Evolutionary conservation across 192 early-diverging fungal species (phyloP), one percentile per base, ranked within the genome.

Genomic region (Oehlia diaphana): DNA sequence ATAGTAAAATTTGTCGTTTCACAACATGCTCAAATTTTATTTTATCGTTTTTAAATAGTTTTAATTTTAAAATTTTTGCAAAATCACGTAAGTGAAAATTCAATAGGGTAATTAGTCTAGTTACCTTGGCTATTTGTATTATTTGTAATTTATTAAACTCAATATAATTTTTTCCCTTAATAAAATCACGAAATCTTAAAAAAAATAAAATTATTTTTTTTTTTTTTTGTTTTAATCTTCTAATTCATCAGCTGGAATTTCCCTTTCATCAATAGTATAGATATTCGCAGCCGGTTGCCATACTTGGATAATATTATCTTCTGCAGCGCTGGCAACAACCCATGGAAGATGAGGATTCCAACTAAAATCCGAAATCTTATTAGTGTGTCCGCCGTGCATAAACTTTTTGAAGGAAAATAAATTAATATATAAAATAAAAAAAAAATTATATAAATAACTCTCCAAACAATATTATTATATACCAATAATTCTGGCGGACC

Each of bases 301-400:
- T 6, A 97, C 94, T 91, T 99, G 98, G 68, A 95, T 91, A 66
- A 99, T 95, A 79, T 99, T 99, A 81, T 99, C 97, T 81, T 99
- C 97, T 10, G 96, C 98, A 5, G 95, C 92, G 58, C 92, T 94
- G 82, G 95, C 94, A 79, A 99, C 87, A 7, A 94, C 94, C 98
- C 98, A 99, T 49, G 95, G 95, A 76, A 94, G 91, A 77, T 95
- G 92, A 78, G 87, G 90, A 89, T 97, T 99, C 98, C 98, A 99
- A 71, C 90, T 91, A 72, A 99, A 93, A 82, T 99, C 98, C 39
- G 94, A 92, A 49, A 99, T 94, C 84, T 94, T 96, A 89, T 95
- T 97, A 9, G 96, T 98, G 78, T 99, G 98, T 9, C 98, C 98
- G 61, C 98, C 98, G 80, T 99, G 98, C 44, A 99, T 92, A 87